Base-by-base conservation (phyloP, 2,329 filamentous ascomycete genomes). In the Microcyclospora tardicrescens region DNA sequence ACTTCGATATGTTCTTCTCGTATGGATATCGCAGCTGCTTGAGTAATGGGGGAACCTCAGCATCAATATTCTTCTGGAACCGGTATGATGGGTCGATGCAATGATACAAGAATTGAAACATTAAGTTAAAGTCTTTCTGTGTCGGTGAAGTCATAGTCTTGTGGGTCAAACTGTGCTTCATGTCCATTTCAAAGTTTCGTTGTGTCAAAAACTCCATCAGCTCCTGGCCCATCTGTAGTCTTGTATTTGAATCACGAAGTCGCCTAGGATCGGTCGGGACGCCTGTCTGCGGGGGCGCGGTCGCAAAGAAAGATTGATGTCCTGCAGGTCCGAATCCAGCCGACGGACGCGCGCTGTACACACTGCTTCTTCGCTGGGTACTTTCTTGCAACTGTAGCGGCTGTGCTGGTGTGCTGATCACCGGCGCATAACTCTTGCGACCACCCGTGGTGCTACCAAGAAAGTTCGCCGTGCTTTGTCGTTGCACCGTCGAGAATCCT, bases 61-160 rank as follows among this genome's bases (percentile, higher is more conserved):
- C 81, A 58, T 96, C 91, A 53, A 96, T 94, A 36, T 81, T 84
- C 61, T 95, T 95, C 54, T 87, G 79, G 54, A 98, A 96, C 28
- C 80, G 78, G 60, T 96, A 93, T 51, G 80, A 83, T 0, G 91
- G 91, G 57, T 98, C 91, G 56, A 98, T 93, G 41, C 86, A 82
- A 55, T 86, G 84, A 61, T 98, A 98, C 3, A 98, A 69, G 84
- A 89, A 98, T 55, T 96, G 86, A 56, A 98, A 98, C 72, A 98
- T 93, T 61, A 76, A 81, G 55, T 93, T 91, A 66, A 98, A 98
- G 59, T 98, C 91, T 57, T 98, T 98, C 52, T 96, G 89, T 1
- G 89, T 98, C 0, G 91, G 93, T 33, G 84, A 93, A 53, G 84
- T 89, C 57, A 94, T 79, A 6, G 85, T 83, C 53, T 95, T 95